Conservation (phyloP, 2,329 filamentous ascomycete species). For the Alternaria ventricosa region DNA sequence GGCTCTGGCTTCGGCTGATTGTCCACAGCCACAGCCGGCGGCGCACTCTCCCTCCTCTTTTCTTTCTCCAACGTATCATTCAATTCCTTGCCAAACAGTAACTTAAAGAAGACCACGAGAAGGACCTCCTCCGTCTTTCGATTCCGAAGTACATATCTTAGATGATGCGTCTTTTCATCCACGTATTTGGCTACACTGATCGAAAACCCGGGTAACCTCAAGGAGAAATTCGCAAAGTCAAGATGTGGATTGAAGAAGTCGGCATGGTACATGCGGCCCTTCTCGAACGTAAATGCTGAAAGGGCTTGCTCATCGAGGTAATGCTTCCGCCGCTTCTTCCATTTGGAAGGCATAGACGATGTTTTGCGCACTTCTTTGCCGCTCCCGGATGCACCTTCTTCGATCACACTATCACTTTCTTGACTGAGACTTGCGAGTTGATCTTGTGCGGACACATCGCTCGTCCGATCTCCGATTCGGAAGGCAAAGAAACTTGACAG, state of each 20-base stretch:
- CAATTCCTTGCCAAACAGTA: constrained; percentile 54
- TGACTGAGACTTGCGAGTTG: constrained; percentile 30
- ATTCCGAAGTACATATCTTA: constrained; percentile 56
- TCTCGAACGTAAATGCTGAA: constrained; percentile 51
- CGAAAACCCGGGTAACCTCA: constrained; percentile 55
- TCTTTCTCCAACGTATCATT: constrained; percentile 38
- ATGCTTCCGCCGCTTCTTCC: constrained; percentile 54
- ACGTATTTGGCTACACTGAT: constrained; percentile 55
- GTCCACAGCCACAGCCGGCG: background rate
- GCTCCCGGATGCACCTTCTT: constrained; percentile 51
- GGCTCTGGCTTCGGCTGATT: background rate
- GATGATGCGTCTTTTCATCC: constrained; percentile 56
- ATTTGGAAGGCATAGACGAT: constrained; percentile 46
- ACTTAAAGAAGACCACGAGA: constrained; percentile 55
- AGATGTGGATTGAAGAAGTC: constrained; percentile 59
- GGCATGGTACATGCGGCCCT: constrained; percentile 52
- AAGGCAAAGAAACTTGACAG: constrained; percentile 44
- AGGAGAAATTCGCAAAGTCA: constrained; percentile 55
- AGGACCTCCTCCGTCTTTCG: constrained; percentile 49
- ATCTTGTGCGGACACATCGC: constrained; percentile 23
- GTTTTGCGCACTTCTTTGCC: constrained; percentile 41
- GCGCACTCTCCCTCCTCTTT: background rate
- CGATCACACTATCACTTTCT: constrained; percentile 41
- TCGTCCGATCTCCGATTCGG: constrained; percentile 35
- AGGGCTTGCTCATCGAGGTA: constrained; percentile 49